These are phyloP conservation scores for Pichia insulana DNA, from an alignment of 805 yeast species.

Conservation along the genomic window DNA sequence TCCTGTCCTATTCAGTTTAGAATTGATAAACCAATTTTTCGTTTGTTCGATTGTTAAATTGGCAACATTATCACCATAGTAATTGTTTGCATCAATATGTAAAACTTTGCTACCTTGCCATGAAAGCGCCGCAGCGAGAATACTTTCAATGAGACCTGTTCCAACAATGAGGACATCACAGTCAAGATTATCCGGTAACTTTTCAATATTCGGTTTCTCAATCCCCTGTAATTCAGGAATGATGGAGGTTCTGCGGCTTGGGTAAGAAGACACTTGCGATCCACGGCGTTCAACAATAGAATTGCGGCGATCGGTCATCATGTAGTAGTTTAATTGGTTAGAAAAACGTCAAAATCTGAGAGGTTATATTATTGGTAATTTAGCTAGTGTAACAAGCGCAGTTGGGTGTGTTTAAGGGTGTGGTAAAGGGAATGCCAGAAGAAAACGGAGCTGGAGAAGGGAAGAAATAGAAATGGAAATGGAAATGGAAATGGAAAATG, in stretches of 20 bases:
- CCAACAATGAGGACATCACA: slow-evolving; percentile 90
- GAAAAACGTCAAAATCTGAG: not conserved
- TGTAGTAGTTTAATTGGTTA: not conserved
- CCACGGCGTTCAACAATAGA: slow-evolving; percentile 36
- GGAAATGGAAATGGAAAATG: too few species aligned
- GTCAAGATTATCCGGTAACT: slow-evolving; percentile 44
- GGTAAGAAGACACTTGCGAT: slow-evolving; percentile 19
- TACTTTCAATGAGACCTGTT: slow-evolving; percentile 82
- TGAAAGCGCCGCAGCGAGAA: slow-evolving; percentile 86
- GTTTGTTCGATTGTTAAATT: slow-evolving; percentile 82
- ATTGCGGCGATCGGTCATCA: slow-evolving; percentile 63
- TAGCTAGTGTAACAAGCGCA: too few species aligned
- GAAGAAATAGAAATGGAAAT: too few species aligned
- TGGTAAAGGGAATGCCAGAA: too few species aligned
- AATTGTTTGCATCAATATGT: slow-evolving; percentile 76
- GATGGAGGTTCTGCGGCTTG: slow-evolving; percentile 29
- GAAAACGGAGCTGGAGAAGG: too few species aligned
- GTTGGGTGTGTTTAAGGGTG: too few species aligned
- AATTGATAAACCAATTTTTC: slow-evolving; percentile 70
- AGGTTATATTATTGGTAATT: too few species aligned
- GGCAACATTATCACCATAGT: slow-evolving; percentile 85
- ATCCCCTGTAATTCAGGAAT: slow-evolving; percentile 72
- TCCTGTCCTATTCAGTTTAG: slow-evolving; percentile 37
- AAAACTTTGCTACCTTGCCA: slow-evolving; percentile 98
- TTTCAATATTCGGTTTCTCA: slow-evolving; percentile 59